Evolutionary conservation across 495 filamentous ascomycete species (phyloP).

Genomic region (Neurospora intermedia): DNA sequence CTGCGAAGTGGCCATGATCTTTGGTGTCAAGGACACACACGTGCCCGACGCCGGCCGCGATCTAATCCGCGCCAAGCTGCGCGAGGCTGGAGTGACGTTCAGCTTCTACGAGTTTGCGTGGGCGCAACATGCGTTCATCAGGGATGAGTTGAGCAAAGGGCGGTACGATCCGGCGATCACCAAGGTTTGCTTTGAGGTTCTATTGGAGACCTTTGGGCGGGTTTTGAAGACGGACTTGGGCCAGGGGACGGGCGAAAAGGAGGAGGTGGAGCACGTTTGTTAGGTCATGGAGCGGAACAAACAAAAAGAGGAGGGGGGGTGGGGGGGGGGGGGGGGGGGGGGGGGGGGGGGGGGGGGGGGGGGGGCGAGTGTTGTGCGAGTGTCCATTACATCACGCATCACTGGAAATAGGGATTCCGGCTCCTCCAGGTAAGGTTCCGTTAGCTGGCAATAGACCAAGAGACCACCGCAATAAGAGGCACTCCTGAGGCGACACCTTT

Average conservation of each 20-base stretch:
- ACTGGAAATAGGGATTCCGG: neutral
- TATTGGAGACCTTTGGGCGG: slow-evolving; percentile 76
- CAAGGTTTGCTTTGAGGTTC: slow-evolving; percentile 84
- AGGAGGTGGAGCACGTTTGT: slow-evolving; percentile 15
- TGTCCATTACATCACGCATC: neutral
- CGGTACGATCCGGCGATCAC: slow-evolving; percentile 82
- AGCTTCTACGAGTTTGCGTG: slow-evolving; percentile 83
- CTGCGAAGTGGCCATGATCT: slow-evolving; percentile 72
- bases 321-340: rapidly evolving
- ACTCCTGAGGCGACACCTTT: neutral
- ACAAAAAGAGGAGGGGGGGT: neutral
- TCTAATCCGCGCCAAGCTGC: slow-evolving; percentile 71
- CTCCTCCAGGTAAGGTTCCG: neutral
- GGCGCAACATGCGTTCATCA: slow-evolving; percentile 92
- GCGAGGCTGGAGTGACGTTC: slow-evolving; percentile 63
- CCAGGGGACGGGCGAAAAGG: slow-evolving; percentile 6
- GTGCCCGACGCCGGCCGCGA: slow-evolving; percentile 80
- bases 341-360: rapidly evolving
- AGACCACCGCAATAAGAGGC: neutral
- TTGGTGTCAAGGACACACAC: slow-evolving; percentile 84
- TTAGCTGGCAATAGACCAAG: neutral
- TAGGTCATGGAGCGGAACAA: neutral
- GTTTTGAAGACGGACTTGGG: slow-evolving; percentile 72
- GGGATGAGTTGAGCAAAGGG: slow-evolving; percentile 90
- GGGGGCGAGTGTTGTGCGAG: neutral